Percentiles rank a stretch among this genome's conserved stretches.
Evolutionary conservation across 768 basidiomycete species (phyloP).

Genomic region (Collybia sp.): DNA sequence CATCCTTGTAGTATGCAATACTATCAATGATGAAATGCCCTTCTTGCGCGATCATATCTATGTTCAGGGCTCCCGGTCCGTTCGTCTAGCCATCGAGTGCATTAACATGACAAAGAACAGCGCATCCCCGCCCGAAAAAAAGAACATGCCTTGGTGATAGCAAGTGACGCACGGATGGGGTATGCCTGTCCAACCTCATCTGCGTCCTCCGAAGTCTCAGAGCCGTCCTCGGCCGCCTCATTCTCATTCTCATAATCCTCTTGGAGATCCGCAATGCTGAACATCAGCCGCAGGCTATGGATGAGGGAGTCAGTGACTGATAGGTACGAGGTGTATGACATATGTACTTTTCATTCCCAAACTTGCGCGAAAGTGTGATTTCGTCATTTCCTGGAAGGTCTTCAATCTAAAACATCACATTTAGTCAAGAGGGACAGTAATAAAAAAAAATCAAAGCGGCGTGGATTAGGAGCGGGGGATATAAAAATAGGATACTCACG

Average conservation of each 20-base stretch:
- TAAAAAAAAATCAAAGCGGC: too few species aligned
- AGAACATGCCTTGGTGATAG: constrained; percentile 72
- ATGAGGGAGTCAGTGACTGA: too few species aligned
- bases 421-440: not conserved
- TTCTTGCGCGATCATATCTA: constrained; percentile 78
- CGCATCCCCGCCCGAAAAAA: not conserved
- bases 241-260: constrained; percentile 22
- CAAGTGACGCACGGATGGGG: constrained; percentile 76
- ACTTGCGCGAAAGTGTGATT: constrained; percentile 73
- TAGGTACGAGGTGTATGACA: too few species aligned
- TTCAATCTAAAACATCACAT: constrained; percentile 44
- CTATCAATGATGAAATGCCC: constrained; percentile 85
- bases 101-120: not conserved
- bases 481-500: constrained; percentile 34
- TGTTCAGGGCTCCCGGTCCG: constrained; percentile 62
- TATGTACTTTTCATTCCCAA: constrained; percentile 88
- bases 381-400: constrained; percentile 76
- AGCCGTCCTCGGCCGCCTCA: constrained; percentile 20
- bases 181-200: constrained; percentile 37
- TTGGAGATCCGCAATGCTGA: constrained; percentile 89
- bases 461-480: too few species aligned
- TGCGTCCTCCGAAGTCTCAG: constrained; percentile 12
- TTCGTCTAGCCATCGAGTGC: constrained; percentile 29
- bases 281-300: constrained; percentile 36
- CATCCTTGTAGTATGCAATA: constrained; percentile 78